These are phyloP conservation scores for Castanopsis chinensis DNA, from an alignment of 306 rosid genomes.

Conservation along the genomic window DNA sequence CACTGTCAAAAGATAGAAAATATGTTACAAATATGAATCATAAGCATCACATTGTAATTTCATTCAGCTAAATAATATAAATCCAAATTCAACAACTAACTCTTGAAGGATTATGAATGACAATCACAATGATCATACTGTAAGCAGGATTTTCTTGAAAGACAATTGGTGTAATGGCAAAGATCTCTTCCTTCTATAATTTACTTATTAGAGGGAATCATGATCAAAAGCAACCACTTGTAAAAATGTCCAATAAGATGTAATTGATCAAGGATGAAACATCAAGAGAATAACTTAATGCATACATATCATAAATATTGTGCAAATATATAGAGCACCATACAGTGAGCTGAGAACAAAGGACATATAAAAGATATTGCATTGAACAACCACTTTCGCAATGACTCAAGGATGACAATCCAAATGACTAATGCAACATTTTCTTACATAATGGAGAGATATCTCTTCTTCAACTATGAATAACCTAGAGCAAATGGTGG, in stretches of 20 bases:
- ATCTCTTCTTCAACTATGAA: neutral
- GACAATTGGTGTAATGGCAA: neutral
- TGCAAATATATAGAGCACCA: neutral
- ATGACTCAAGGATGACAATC: neutral
- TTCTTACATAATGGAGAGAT: neutral
- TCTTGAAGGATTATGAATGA: neutral
- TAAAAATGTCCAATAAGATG: neutral
- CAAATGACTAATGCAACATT: neutral
- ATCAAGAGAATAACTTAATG: neutral
- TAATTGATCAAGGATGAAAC: neutral
- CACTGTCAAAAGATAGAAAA: constrained; percentile 45
- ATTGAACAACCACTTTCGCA: neutral
- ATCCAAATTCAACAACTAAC: neutral
- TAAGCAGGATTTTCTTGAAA: neutral
- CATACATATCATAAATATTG: neutral
- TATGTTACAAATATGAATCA: constrained; percentile 5
- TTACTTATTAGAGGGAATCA: neutral
- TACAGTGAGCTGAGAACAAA: neutral
- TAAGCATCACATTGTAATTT: neutral
- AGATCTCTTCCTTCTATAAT: neutral
- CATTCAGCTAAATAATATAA: neutral
- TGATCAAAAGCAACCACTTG: neutral
- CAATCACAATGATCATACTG: neutral
- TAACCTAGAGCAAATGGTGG: neutral
- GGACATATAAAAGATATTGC: neutral